A percentile compares a stretch with the other conserved stretches of the same genome.
Evolutionary conservation across 768 basidiomycete species (phyloP).

Genomic region (Tulasnella sp.): DNA sequence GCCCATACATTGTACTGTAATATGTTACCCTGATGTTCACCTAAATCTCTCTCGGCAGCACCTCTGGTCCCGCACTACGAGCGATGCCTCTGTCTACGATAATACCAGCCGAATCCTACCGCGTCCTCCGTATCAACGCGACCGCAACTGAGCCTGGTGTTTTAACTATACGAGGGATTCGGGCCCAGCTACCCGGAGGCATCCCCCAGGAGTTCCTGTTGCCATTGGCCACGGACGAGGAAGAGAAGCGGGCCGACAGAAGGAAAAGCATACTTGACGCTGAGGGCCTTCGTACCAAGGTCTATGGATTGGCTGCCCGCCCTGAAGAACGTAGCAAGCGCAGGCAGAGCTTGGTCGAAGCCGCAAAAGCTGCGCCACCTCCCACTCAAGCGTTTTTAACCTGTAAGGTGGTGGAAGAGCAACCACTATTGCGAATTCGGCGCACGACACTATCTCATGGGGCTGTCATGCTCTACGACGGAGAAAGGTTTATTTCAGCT

Average conservation of each 20-base stretch:
- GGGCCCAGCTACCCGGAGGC: slow-evolving; percentile 66
- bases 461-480: slow-evolving; percentile 89
- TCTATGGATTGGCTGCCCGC: slow-evolving; percentile 58
- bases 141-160: slow-evolving; percentile 52
- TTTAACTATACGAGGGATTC: slow-evolving; percentile 66
- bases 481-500: slow-evolving; percentile 53
- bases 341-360: background rate
- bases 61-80: slow-evolving; percentile 67
- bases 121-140: slow-evolving; percentile 59
- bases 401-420: slow-evolving; percentile 74
- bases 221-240: slow-evolving; percentile 59
- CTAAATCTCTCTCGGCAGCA: slow-evolving; percentile 35
- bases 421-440: slow-evolving; percentile 77
- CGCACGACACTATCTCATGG: slow-evolving; percentile 86
- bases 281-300: slow-evolving; percentile 63
- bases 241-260: slow-evolving; percentile 39
- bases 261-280: slow-evolving; percentile 47
- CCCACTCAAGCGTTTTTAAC: slow-evolving; percentile 42
- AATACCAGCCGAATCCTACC: slow-evolving; percentile 64
- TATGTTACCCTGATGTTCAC: background rate
- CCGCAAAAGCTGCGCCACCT: background rate
- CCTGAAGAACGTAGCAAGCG: slow-evolving; percentile 21
- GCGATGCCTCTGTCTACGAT: slow-evolving; percentile 49
- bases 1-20: slow-evolving; percentile 9
- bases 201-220: slow-evolving; percentile 58